Evolutionary conservation across 1,284 basidiomycete species (phyloP).

Genomic region (Trichosporon sp.): DNA sequence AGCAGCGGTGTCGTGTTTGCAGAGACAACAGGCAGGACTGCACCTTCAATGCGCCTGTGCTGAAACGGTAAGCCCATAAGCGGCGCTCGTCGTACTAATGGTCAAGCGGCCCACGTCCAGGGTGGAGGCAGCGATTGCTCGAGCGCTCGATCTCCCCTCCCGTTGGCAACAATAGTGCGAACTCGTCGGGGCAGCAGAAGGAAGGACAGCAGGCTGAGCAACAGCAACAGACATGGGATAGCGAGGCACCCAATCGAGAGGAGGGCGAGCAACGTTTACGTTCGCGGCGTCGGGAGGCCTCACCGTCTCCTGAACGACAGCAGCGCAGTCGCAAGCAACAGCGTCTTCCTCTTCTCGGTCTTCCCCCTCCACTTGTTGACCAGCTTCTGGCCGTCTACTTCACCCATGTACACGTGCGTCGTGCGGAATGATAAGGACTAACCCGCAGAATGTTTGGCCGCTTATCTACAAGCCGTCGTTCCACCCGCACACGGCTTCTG

Average conservation of each 20-base stretch:
- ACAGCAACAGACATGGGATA: neutral
- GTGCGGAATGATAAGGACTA: neutral
- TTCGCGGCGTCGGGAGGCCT: neutral
- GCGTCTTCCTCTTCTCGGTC: constrained; percentile 20
- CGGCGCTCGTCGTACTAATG: neutral
- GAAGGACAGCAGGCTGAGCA: neutral
- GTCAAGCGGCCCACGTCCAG: neutral
- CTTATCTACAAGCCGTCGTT: constrained; percentile 43
- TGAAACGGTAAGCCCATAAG: constrained; percentile 22
- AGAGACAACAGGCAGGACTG: constrained; percentile 24
- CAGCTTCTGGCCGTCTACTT: constrained; percentile 37
- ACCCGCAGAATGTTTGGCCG: constrained; percentile 42
- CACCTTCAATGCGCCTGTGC: constrained; percentile 24
- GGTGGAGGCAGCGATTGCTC: neutral
- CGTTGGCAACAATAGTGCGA: neutral
- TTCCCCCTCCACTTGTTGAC: constrained; percentile 26
- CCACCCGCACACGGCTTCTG: constrained; percentile 29
- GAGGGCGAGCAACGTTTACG: neutral
- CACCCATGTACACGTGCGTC: constrained; percentile 38
- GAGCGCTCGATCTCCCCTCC: neutral
- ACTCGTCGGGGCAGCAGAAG: neutral
- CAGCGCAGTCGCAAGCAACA: neutral
- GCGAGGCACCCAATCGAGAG: neutral
- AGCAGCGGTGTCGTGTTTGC: constrained; percentile 22
- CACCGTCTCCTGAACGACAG: neutral